Conservation (phyloP, 169 alveolate genomes). For the Miamiensis avidus region DNA sequence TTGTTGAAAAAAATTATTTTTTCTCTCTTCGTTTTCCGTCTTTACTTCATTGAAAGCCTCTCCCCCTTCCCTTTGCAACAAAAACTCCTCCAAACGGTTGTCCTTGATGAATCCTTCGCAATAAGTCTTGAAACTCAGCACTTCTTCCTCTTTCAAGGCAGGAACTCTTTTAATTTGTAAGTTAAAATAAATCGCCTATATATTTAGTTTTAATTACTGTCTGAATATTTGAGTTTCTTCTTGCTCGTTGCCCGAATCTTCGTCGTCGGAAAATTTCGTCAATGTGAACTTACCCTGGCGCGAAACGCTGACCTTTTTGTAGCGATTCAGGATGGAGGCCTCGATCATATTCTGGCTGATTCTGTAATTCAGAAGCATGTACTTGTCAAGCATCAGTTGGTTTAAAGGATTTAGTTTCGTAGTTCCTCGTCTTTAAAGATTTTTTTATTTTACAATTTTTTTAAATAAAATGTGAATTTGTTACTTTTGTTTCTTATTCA, state of each 20-base stretch:
- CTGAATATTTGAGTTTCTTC: background rate
- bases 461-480: background rate
- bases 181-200: too few relatives aligned
- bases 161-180: too few relatives aligned
- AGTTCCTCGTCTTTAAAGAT: background rate
- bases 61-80: too few relatives aligned
- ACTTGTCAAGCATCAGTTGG: background rate
- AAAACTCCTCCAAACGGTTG: too few relatives aligned
- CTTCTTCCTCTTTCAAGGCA: too few relatives aligned
- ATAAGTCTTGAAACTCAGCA: too few relatives aligned
- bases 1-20: too few relatives aligned
- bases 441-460: too few relatives aligned
- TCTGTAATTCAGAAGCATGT: background rate
- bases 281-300: background rate
- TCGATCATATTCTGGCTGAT: background rate
- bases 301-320: background rate
- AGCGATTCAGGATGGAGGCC: background rate
- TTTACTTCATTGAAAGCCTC: too few relatives aligned
- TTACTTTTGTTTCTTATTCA: too few relatives aligned
- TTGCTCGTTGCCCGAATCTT: background rate
- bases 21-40: too few relatives aligned
- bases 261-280: background rate
- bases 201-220: background rate
- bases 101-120: too few relatives aligned
- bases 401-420: background rate